These are phyloP conservation scores for Silene coronaria DNA, from an alignment of 179 eudicot genomes.

Conservation along the genomic window DNA sequence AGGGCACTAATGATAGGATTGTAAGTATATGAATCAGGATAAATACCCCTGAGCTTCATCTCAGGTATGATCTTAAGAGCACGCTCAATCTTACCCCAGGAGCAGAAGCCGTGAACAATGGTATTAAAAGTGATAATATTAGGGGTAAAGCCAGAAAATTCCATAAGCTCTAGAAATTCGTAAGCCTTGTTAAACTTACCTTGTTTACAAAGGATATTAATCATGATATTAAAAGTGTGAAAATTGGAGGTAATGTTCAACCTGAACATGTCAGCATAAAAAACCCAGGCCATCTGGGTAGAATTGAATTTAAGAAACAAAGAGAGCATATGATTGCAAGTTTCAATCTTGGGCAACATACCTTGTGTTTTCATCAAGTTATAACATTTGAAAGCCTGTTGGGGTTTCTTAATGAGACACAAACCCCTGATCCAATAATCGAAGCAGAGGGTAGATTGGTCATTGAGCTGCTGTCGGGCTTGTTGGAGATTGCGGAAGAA, in stretches of 20 bases:
- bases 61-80: constrained; percentile 37
- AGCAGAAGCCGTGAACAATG: constrained; percentile 51
- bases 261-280: constrained; percentile 69
- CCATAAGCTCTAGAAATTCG: constrained; percentile 57
- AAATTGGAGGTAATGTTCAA: constrained; percentile 45
- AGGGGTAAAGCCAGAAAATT: constrained; percentile 48
- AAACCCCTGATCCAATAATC: constrained; percentile 48
- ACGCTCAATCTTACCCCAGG: constrained; percentile 43
- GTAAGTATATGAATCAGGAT: constrained; percentile 62
- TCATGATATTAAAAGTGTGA: constrained; percentile 69
- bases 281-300: constrained; percentile 46
- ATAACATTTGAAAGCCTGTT: constrained; percentile 47
- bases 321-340: constrained; percentile 58
- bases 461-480: constrained; percentile 32
- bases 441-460: constrained; percentile 35
- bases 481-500: constrained; percentile 35
- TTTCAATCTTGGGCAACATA: constrained; percentile 42
- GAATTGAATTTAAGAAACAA: constrained; percentile 41
- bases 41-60: constrained; percentile 53
- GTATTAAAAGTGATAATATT: constrained; percentile 65
- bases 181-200: constrained; percentile 64
- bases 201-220: constrained; percentile 65
- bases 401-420: constrained; percentile 46
- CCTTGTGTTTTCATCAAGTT: constrained; percentile 45
- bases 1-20: constrained; percentile 48